Base-by-base conservation (phyloP, 169 alveolate genomes). In the Plasmodium berghei region DNA sequence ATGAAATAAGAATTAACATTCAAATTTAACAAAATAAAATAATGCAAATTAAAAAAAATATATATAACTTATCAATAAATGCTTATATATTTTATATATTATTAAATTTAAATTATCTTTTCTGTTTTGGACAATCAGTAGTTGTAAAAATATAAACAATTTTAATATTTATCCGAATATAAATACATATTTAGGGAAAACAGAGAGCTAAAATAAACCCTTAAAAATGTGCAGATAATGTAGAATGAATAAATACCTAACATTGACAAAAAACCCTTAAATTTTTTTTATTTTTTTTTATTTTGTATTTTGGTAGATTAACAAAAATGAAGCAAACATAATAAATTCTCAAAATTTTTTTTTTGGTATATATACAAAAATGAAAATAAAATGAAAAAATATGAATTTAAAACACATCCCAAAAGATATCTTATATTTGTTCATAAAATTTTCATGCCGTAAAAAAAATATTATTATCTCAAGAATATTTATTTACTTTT, bases 21-120 rank as follows among this genome's bases (percentile, higher is more conserved):
- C 12, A 58, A 28, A 42, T 56, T 16, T 73, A 22, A 62, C 63
- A 62, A 77, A 75, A 77, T 18, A 28, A 66, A 77, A 77, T 62
- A 77, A 77, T 77, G 89, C 89, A 63, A 77, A 77, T 56, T 40
- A 77, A 40, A 58, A 73, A 77, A 49, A 77, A 77, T 48, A 77
- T 77, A 77, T 77, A 63, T 70, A 77, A 56, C 66, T 77, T 77
- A 77, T 26, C 75, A 63, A 63, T 42, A 77, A 63, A 77, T 77
- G 89, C 34, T 64, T 77, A 77, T 77, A 56, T 77, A 64, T 49
- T 77, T 58, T 77, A 52, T 64, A 45, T 58, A 77, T 49, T 62
- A 52, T 63, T 77, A 4, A 34, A 63, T 70, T 63, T 52, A 18
- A 77, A 77, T 52, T 72, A 40, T 72, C 85, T 72, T 72, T 59